Evolutionary conservation across 202 grass and related monocot genomes (phyloP), one percentile per base, ranked within the genome.

Genomic region (Digitaria exilis): DNA sequence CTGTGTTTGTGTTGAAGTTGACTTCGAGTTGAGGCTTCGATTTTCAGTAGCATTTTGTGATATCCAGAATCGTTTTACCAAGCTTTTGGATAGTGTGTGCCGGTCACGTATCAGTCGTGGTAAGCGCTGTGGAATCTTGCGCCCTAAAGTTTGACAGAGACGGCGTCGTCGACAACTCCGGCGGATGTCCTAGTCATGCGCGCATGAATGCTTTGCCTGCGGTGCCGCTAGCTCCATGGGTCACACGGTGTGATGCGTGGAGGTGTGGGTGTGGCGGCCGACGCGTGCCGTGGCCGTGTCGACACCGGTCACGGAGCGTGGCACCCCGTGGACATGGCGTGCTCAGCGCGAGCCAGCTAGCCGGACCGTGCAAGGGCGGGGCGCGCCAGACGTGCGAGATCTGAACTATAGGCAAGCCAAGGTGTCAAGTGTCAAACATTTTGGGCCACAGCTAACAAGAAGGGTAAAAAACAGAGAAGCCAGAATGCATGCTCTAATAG

Each of bases 231-330:
- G n/a, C 18, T n/a, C 9, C 64, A 10, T 6, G 37, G 41, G 21
- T 45, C 12, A 28, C 22, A 44, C 65, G 65, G n/a, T 3, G 39
- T 16, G 66, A 28, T 28, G n/a, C 66, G 66, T 46, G 66, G 66
- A 69, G 41, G 41, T 28, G 67, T 18, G 24, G 41, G 41, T 28
- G 67, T 18, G 24, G 68, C 24, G 25, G 42, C 43, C 43, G 68
- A 30, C 68, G 68, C 29, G 69, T 10, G 69, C 43, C 67, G 16
- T 71, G 69, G 25, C 16, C 69, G 69, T 71, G 69, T 43, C 43
- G 69, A 49, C 43, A 49, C 44, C 44, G 14, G 44, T 49, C 25
- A 31, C 17, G 44, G 69, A 50, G 69, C 69, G 44, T 46, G 42
- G 43, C 67, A 8, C 39, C 39, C 1, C n/a, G 66, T 46, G 67